Conservation (phyloP, 1,284 basidiomycete species). For the Taiwanofungus camphoratus region DNA sequence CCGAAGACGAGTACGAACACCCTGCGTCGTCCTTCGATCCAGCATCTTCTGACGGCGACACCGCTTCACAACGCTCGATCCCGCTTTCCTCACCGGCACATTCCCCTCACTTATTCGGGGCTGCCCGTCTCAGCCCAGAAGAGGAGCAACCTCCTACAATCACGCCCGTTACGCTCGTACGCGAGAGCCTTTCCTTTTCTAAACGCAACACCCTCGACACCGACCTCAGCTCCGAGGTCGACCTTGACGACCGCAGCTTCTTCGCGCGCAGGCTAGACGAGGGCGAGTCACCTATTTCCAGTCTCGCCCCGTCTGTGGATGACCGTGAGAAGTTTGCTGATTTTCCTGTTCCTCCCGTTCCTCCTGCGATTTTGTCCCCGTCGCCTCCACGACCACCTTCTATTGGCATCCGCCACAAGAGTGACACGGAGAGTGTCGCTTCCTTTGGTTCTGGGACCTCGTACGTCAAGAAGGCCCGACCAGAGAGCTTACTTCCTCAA, state of each 20-base stretch:
- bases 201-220: conserved; percentile 37
- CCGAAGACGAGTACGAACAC: conserved; percentile 19
- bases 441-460: conserved; percentile 57
- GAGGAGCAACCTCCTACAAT: conserved; percentile 13
- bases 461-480: conserved; percentile 68
- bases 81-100: conserved; percentile 56
- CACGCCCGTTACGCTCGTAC: conserved; percentile 22
- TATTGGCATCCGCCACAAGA: conserved; percentile 28
- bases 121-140: conserved; percentile 31
- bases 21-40: conserved; percentile 21
- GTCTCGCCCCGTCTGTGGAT: conserved; percentile 42
- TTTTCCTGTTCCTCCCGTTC: conserved; percentile 14
- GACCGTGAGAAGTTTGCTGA: conserved; percentile 31
- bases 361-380: conserved; percentile 13
- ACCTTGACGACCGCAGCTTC: conserved; percentile 39
- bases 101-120: conserved; percentile 27
- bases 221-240: conserved; percentile 41
- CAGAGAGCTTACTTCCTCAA: conserved; percentile 65
- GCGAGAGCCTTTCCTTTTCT: conserved; percentile 22
- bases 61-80: conserved; percentile 75
- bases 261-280: conserved; percentile 36
- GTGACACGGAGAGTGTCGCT: conserved; percentile 48
- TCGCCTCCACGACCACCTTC: conserved; percentile 17
- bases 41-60: conserved; percentile 52
- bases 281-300: conserved; percentile 45